Conservation (phyloP, 2,329 filamentous ascomycete genomes). For the Aspergillus sp. region DNA sequence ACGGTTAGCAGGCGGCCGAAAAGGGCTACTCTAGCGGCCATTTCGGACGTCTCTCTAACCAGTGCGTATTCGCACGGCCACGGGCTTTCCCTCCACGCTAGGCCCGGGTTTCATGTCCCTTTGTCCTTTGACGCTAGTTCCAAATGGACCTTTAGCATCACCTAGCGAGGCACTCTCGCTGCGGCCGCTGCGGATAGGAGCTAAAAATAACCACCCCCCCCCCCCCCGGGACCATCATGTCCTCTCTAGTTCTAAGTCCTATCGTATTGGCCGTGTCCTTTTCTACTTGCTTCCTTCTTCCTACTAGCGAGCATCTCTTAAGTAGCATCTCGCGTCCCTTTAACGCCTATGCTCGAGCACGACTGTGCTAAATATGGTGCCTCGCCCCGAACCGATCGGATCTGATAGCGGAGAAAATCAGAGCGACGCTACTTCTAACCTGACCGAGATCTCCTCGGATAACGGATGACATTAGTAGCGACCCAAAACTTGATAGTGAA, state of each 20-base stretch:
- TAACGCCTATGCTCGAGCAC: constrained; percentile 2
- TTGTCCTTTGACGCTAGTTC: neutral
- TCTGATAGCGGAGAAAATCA: constrained; percentile 8
- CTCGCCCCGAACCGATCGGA: constrained; percentile 1
- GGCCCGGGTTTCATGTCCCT: neutral
- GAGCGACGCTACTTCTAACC: constrained; percentile 11
- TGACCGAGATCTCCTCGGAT: constrained; percentile 11
- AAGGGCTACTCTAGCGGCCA: neutral
- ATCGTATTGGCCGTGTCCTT: constrained; percentile 5
- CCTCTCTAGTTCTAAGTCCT: constrained; percentile 10
- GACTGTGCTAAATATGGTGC: constrained; percentile 4
- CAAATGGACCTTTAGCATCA: neutral
- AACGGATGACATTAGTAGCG: constrained; percentile 8
- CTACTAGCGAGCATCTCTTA: constrained; percentile 5
- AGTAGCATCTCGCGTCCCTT: constrained; percentile 2
- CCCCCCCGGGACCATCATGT: constrained; percentile 8
- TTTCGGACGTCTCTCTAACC: constrained; percentile 1
- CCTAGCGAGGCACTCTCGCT: no score
- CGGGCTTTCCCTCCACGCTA: neutral
- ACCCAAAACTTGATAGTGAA: constrained; percentile 7
- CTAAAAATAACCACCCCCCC: constrained; percentile 1
- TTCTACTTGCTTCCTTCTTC: constrained; percentile 3
- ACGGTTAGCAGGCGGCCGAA: neutral
- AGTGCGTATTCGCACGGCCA: neutral
- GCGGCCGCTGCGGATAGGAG: neutral